Conservation (phyloP, 495 filamentous ascomycete species). For the Tuber umbilicatum region DNA sequence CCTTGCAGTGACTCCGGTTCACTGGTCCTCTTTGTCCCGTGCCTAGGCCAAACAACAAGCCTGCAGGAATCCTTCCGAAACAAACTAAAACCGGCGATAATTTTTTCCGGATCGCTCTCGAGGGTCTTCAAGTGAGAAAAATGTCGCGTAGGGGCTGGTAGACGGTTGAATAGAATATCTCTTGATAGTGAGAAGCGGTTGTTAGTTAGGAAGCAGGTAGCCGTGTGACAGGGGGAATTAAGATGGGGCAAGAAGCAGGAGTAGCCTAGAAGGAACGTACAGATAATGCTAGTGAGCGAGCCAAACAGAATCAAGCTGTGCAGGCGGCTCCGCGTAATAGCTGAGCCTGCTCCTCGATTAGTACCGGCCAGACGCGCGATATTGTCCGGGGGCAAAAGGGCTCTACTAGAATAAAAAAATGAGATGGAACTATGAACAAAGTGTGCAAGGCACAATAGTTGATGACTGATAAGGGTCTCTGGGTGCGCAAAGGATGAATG, state of each 20-base stretch:
- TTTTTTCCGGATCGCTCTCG: constrained; percentile 17
- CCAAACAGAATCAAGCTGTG: constrained; percentile 23
- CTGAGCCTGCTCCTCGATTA: constrained; percentile 2
- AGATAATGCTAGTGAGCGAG: constrained; percentile 28
- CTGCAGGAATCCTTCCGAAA: constrained; percentile 37
- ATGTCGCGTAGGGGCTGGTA: constrained; percentile 20
- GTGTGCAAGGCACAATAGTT: constrained; percentile 3
- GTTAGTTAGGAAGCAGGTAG: constrained; percentile 22
- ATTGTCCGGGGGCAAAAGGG: neutral
- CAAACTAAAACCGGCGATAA: constrained; percentile 19
- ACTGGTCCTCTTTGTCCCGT: constrained; percentile 28
- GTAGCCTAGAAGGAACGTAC: constrained; percentile 33
- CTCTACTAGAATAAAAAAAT: neutral
- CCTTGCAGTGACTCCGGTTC: constrained; percentile 30
- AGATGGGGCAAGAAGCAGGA: constrained; percentile 15
- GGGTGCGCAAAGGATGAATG: constrained; percentile 1
- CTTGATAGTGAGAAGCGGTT: constrained; percentile 28
- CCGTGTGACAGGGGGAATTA: constrained; percentile 19
- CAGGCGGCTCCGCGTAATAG: constrained; percentile 32
- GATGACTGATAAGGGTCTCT: neutral
- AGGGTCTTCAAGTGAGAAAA: constrained; percentile 9
- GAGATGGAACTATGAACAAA: neutral
- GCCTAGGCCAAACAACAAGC: constrained; percentile 27
- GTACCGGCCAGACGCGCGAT: constrained; percentile 2
- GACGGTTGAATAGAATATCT: constrained; percentile 19